Percentiles rank a stretch among this genome's conserved stretches.
Evolutionary conservation across 2,329 filamentous ascomycete genomes (phyloP).

Genomic region (Verticillium zaregamsianum): DNA sequence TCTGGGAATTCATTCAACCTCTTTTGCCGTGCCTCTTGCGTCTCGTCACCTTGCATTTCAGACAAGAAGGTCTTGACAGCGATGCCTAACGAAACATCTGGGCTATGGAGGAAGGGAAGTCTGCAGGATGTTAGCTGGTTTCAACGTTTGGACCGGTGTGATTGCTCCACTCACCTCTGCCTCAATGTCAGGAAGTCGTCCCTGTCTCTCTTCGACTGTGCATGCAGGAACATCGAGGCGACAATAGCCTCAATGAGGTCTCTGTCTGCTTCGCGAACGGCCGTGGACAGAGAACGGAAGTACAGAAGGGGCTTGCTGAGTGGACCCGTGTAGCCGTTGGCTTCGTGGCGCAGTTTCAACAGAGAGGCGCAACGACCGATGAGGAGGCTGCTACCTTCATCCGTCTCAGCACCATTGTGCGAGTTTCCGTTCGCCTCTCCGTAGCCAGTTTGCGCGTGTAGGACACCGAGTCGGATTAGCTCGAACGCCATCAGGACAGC

Average conservation of each 20-base stretch:
- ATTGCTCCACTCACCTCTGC: constrained; percentile 55
- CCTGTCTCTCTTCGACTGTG: constrained; percentile 68
- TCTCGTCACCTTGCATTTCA: constrained; percentile 59
- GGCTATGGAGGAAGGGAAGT: constrained; percentile 64
- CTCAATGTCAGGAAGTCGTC: constrained; percentile 65
- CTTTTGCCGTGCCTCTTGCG: constrained; percentile 37
- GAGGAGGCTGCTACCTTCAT: constrained; percentile 73
- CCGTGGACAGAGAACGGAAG: constrained; percentile 78
- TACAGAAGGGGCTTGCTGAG: constrained; percentile 84
- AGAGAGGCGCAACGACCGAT: constrained; percentile 84
- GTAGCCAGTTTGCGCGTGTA: constrained; percentile 64
- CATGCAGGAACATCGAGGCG: constrained; percentile 74
- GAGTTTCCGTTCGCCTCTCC: constrained; percentile 52
- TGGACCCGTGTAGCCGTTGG: constrained; percentile 89
- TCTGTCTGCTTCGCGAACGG: constrained; percentile 73
- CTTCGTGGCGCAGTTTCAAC: constrained; percentile 74
- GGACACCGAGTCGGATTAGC: constrained; percentile 71
- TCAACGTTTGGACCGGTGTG: not conserved
- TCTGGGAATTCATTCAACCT: constrained; percentile 47
- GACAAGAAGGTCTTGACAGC: constrained; percentile 77
- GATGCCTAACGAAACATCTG: constrained; percentile 73
- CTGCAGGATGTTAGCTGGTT: constrained; percentile 26
- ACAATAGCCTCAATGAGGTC: constrained; percentile 82
- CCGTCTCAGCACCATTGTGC: constrained; percentile 59
- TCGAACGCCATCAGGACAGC: constrained; percentile 81